These are phyloP conservation scores for Phialemoniopsis sp. DNA, from an alignment of 2,329 filamentous ascomycete genomes.

Conservation along the genomic window DNA sequence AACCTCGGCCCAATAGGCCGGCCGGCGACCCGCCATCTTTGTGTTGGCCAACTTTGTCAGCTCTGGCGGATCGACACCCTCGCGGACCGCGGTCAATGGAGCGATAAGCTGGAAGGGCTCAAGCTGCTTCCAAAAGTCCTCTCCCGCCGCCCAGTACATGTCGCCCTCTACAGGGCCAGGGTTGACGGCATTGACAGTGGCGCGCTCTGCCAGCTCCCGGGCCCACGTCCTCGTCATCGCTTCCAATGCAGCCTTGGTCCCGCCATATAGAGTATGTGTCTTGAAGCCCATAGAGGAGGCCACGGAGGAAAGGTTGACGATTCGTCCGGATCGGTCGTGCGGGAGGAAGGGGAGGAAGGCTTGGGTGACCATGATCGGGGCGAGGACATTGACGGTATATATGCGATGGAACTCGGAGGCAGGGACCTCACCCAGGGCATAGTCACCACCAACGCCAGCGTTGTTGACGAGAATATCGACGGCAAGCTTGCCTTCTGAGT, in stretches of 20 bases:
- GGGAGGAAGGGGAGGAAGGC: slow-evolving; percentile 9
- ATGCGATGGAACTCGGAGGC: slow-evolving; percentile 6
- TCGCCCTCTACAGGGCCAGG: too few species aligned
- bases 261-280: slow-evolving; percentile 5
- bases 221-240: slow-evolving; percentile 12
- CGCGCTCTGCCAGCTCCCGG: slow-evolving; percentile 9
- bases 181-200: too few species aligned
- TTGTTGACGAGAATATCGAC: slow-evolving; percentile 14
- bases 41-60: too few species aligned
- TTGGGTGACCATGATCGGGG: slow-evolving; percentile 11
- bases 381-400: slow-evolving; percentile 12
- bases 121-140: too few species aligned
- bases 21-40: too few species aligned
- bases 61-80: too few species aligned
- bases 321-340: slow-evolving; percentile 6
- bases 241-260: slow-evolving; percentile 12
- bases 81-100: too few species aligned
- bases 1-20: too few species aligned
- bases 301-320: slow-evolving; percentile 10
- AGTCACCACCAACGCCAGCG: slow-evolving; percentile 4
- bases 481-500: too few species aligned
- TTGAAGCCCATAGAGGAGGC: slow-evolving; percentile 7
- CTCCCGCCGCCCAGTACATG: too few species aligned
- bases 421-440: slow-evolving; percentile 3
- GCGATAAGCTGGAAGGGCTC: too few species aligned